A percentile compares a stretch with the other conserved stretches of the same genome.
Evolutionary conservation across 306 rosid genomes (phyloP).

Genomic region (Sesbania bispinosa): DNA sequence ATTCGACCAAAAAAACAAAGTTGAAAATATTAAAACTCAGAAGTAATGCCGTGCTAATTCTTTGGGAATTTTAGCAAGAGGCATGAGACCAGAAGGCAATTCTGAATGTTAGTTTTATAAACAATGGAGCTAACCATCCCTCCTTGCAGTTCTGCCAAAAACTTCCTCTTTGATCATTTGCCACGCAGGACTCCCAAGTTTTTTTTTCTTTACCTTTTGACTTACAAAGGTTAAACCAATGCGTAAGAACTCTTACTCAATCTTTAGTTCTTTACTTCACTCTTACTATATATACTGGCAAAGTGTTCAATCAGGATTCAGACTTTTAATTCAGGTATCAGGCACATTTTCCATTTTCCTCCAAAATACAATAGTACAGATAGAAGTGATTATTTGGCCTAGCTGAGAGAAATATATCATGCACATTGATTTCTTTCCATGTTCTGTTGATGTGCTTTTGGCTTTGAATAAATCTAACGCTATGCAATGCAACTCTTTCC

Average conservation of each 20-base stretch:
- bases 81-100: background rate
- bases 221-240: background rate
- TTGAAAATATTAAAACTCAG: background rate
- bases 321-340: no score
- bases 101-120: background rate
- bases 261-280: background rate
- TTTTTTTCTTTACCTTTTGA: background rate
- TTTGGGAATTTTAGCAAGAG: background rate
- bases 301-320: no score
- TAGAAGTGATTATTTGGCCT: background rate
- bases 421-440: background rate
- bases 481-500: slow-evolving; percentile 20
- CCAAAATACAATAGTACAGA: background rate
- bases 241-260: background rate
- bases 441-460: slow-evolving; percentile 2
- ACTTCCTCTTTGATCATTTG: background rate
- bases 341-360: background rate
- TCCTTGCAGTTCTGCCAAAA: background rate
- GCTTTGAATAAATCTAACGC: slow-evolving; percentile 1
- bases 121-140: background rate
- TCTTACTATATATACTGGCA: background rate
- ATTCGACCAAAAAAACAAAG: no score
- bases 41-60: background rate
- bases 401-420: background rate
- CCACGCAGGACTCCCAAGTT: background rate